A percentile compares a stretch with the other conserved stretches of the same genome.
These are phyloP conservation scores for Ogataea minuta DNA, from an alignment of 805 yeast genomes.

Conservation along the genomic window DNA sequence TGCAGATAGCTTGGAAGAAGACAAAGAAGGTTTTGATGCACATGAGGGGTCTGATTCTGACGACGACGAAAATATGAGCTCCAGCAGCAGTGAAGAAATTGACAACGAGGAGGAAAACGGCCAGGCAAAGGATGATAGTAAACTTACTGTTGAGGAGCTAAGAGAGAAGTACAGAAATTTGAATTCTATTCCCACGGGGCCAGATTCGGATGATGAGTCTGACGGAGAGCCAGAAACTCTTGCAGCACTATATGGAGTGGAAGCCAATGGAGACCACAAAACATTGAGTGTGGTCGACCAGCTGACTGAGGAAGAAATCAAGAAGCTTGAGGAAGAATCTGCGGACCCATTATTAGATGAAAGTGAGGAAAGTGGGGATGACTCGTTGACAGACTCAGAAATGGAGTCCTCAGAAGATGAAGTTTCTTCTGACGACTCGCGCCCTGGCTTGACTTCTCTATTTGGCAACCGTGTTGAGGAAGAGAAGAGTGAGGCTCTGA, in stretches of 20 bases:
- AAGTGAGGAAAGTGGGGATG: slow-evolving; percentile 17
- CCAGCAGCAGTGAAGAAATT: slow-evolving; percentile 23
- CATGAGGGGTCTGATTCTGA: slow-evolving; percentile 19
- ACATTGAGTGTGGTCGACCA: slow-evolving; percentile 26
- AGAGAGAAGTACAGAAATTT: slow-evolving; percentile 53
- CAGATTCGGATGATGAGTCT: slow-evolving; percentile 22
- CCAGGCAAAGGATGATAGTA: slow-evolving; percentile 40
- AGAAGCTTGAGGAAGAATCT: slow-evolving; percentile 16
- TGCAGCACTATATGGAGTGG: slow-evolving; percentile 36
- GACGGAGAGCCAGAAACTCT: slow-evolving; percentile 22
- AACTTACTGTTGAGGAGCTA: slow-evolving; percentile 55
- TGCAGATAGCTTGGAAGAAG: slow-evolving; percentile 22
- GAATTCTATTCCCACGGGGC: slow-evolving; percentile 21
- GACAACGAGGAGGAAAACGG: slow-evolving; percentile 19
- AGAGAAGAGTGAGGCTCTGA: slow-evolving; percentile 30
- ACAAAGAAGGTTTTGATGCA: slow-evolving; percentile 14
- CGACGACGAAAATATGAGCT: slow-evolving; percentile 13
- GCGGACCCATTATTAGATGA: slow-evolving; percentile 26
- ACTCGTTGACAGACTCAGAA: slow-evolving; percentile 21
- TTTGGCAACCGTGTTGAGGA: slow-evolving; percentile 37
- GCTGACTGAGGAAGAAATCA: slow-evolving; percentile 27
- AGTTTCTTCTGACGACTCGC: slow-evolving; percentile 10
- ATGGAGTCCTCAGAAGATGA: slow-evolving; percentile 23
- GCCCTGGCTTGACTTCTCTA: slow-evolving; percentile 36
- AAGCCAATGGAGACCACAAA: slow-evolving; percentile 6